Percentiles rank a stretch among this genome's conserved stretches.
Evolutionary conservation across 768 basidiomycete genomes (phyloP).

Genomic region (Auriscalpium orientale): DNA sequence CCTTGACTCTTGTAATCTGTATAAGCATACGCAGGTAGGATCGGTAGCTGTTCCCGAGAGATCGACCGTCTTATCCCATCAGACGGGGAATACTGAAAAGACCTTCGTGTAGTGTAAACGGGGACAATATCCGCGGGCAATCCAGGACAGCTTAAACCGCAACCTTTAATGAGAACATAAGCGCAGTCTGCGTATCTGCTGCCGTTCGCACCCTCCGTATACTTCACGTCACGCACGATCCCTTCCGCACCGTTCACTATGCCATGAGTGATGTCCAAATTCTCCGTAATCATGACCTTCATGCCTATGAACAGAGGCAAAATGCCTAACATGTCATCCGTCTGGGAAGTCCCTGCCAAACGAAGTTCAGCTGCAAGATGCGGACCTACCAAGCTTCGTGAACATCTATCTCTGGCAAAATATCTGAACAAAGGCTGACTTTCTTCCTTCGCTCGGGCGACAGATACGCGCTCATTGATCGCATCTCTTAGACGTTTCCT

Average conservation of each 20-base stretch:
- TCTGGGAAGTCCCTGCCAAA: neutral
- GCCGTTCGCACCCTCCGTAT: neutral
- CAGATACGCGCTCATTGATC: neutral
- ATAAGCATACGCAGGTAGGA: neutral
- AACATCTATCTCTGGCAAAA: neutral
- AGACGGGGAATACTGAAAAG: neutral
- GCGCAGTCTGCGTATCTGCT: neutral
- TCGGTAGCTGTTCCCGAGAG: neutral
- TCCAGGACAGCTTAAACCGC: neutral
- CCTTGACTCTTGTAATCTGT: neutral
- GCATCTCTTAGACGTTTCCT: neutral
- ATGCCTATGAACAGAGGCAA: neutral
- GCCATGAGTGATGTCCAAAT: neutral
- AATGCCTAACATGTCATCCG: neutral
- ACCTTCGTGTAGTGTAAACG: neutral
- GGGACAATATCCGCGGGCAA: neutral
- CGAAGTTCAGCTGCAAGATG: neutral
- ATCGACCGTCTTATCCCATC: neutral
- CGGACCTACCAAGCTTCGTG: neutral
- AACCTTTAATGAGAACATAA: neutral
- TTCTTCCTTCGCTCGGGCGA: neutral
- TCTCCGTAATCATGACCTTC: neutral
- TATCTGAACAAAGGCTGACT: neutral
- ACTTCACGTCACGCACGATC: neutral
- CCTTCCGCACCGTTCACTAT: neutral